These are phyloP conservation scores for Bryoerythrophyllum caledonicum DNA, from an alignment of 225 moss, liverwort and hornwort genomes.

Conservation along the genomic window DNA sequence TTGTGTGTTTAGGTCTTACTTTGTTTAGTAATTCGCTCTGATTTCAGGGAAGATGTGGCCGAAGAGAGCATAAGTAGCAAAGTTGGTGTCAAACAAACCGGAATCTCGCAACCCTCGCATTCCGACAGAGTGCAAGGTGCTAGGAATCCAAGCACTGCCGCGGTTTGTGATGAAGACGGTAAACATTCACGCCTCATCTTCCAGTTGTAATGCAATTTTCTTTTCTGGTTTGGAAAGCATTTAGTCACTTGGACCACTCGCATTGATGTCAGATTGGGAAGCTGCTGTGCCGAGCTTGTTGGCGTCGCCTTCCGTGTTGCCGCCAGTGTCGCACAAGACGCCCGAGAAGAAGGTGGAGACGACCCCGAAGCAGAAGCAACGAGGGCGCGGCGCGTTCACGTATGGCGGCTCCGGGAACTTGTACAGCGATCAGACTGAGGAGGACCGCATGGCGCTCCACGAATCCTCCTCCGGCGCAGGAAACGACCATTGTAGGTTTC, in stretches of 20 bases:
- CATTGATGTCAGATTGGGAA: constrained; percentile 49
- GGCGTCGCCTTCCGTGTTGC: constrained; percentile 36
- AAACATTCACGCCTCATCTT: background rate
- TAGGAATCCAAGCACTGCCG: constrained; percentile 27
- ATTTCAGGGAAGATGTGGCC: constrained; percentile 50
- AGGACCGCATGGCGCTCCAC: constrained; percentile 33
- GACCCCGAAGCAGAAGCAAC: constrained; percentile 71
- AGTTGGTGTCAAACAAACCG: constrained; percentile 20
- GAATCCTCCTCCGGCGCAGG: constrained; percentile 34
- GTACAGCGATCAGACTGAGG: constrained; percentile 66
- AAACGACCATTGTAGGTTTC: constrained; percentile 90
- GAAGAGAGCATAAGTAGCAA: constrained; percentile 24
- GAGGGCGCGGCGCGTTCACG: constrained; percentile 91
- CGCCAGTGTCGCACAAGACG: constrained; percentile 18
- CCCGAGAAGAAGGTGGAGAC: constrained; percentile 35
- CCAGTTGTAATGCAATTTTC: too few relatives aligned
- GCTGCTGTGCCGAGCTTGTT: constrained; percentile 48
- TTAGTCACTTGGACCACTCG: background rate
- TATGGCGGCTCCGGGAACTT: constrained; percentile 76
- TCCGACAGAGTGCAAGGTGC: constrained; percentile 23
- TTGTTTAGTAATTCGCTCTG: background rate
- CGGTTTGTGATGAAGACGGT: constrained; percentile 45
- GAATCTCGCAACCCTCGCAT: constrained; percentile 17
- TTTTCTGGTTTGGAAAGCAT: constrained; percentile 7
- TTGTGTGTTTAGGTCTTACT: constrained; percentile 8